Percentiles rank a stretch among this genome's conserved stretches.
Evolutionary conservation across 495 filamentous ascomycete genomes (phyloP).

Genomic region (Aspergillus kassunensis): DNA sequence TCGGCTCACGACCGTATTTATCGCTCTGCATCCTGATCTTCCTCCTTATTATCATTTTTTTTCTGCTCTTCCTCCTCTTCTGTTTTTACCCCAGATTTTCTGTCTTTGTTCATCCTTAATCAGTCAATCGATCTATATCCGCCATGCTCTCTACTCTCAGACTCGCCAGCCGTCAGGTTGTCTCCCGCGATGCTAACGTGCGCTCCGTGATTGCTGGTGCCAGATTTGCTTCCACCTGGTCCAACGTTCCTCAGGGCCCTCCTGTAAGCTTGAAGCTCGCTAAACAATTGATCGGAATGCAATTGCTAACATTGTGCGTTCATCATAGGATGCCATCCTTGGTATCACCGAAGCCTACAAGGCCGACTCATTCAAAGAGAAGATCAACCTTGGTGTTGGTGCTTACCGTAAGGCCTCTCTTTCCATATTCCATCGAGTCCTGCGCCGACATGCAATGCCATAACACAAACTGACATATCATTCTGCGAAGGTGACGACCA

Average conservation of each 20-base stretch:
- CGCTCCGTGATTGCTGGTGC: constrained; percentile 49
- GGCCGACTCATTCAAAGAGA: constrained; percentile 82
- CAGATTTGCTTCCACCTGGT: constrained; percentile 78
- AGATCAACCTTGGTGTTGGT: constrained; percentile 90
- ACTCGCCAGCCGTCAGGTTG: constrained; percentile 53
- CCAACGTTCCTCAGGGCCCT: constrained; percentile 86
- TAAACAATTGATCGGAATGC: neutral
- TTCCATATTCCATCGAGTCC: neutral
- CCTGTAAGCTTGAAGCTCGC: constrained; percentile 60
- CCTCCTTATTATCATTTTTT: constrained; percentile 6
- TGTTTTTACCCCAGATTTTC: constrained; percentile 16
- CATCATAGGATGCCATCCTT: constrained; percentile 70
- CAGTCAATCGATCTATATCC: constrained; percentile 6
- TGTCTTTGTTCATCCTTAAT: constrained; percentile 13
- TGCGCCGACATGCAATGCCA: neutral
- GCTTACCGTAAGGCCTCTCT: constrained; percentile 45
- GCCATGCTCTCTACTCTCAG: constrained; percentile 56
- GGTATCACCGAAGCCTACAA: constrained; percentile 99
- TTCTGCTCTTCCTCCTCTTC: constrained; percentile 19
- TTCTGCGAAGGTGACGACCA: constrained; percentile 68
- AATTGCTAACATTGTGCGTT: constrained; percentile 28
- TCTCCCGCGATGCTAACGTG: constrained; percentile 42
- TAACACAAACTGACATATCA: neutral
- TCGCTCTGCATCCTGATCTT: constrained; percentile 16
- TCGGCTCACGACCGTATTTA: constrained; percentile 17